Evolutionary conservation across 352 stramenopile species (phyloP), one percentile per base, ranked within the genome.

Genomic region (Blastocystis hominis): DNA sequence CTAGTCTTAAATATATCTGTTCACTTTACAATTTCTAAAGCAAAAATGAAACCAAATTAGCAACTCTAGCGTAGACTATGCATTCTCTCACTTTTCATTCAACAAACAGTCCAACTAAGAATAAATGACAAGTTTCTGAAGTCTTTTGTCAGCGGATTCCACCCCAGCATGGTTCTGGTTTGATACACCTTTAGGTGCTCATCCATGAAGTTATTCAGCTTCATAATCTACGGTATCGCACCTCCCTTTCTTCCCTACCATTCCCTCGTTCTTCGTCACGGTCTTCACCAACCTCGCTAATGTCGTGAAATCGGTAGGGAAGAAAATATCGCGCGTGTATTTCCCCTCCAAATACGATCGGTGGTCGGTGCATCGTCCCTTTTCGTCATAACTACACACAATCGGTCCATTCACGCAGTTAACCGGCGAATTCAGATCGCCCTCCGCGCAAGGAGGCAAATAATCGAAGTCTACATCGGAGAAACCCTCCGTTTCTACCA

Each of bases 391-490:
- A 9, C 68, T 78, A 46, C 68, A 78, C 42, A 78, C 68, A 61
- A 78, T 78, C 2, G 68, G 68, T 13, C 68, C 68, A n/a, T 78
- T 78, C 17, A 78, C 62, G 53, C 68, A 78, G 53, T 78, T 78
- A 17, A 78, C 13, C 1, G 68, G 68, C 7, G 42, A 62, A n/a
- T 78, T 56, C 53, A 78, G 17, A 34, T 78, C 68, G 30, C 46
- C 42, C 36, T 78, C 68, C 0, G 68, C 68, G 3, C 68, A 78
- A 24, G 68, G 68, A 78, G 68, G 68, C 0, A 78, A 46, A 38
- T 78, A 78, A 61, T 78, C 68, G 53, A 78, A 78, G 15, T 78
- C n/a, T n/a, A n/a, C n/a, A n/a, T n/a, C n/a, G n/a, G n/a, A n/a
- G n/a, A n/a, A n/a, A n/a, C n/a, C n/a, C n/a, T n/a, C n/a, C n/a